Percentiles rank a stretch among this genome's conserved stretches.
These are phyloP conservation scores for Ligustrum vulgare DNA, from an alignment of 257 asterid genomes.

Conservation along the genomic window DNA sequence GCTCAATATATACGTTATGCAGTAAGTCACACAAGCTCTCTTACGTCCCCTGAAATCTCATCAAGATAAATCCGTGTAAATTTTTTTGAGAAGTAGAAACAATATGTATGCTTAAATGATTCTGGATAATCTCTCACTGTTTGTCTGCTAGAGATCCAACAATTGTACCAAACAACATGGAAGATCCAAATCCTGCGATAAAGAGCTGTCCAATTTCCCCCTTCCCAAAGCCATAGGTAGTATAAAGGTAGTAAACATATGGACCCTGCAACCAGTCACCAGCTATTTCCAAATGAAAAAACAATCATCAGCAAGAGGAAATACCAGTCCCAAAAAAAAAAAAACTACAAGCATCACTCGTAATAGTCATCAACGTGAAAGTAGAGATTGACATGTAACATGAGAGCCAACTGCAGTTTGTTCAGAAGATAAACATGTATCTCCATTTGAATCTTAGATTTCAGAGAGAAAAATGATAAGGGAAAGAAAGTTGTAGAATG, in stretches of 20 bases:
- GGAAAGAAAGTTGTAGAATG: background rate
- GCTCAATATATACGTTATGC: conserved; percentile 2
- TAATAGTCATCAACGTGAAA: background rate
- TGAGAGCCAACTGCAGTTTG: background rate
- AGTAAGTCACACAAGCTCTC: conserved; percentile 2
- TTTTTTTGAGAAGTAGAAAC: background rate
- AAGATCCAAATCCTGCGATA: conserved; percentile 11
- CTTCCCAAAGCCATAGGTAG: conserved; percentile 12
- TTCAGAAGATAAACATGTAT: background rate
- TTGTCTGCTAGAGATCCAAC: conserved; percentile 12
- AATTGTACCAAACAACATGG: conserved; percentile 9
- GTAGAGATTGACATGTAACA: background rate
- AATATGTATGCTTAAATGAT: background rate
- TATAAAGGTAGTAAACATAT: conserved; percentile 15
- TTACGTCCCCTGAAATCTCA: background rate
- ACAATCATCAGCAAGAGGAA: background rate
- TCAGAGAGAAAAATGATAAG: background rate
- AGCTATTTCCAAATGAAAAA: background rate
- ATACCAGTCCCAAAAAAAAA: background rate
- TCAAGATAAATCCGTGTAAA: background rate
- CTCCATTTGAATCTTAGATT: no score
- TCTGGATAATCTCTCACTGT: background rate
- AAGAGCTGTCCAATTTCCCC: conserved; percentile 16
- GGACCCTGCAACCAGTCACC: conserved; percentile 17
- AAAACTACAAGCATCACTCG: background rate